Percentiles rank a stretch among this genome's conserved stretches.
phyloP scores from a whole-genome alignment of 148 eudicot genomes.

The Mesembryanthemum crystallinum region DNA sequence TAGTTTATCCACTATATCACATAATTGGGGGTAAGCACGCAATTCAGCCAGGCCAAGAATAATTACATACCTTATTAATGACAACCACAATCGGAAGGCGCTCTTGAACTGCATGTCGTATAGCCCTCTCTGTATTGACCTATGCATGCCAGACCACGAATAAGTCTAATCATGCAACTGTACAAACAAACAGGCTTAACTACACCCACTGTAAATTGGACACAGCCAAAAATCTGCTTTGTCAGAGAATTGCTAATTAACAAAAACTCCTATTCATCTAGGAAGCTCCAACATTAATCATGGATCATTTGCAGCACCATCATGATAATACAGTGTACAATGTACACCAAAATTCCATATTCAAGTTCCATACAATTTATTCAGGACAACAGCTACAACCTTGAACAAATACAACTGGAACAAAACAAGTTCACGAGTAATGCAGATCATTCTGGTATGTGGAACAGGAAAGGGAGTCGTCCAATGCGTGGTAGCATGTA shows the following conservation, averaged over 20 bases:
- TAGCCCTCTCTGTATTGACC: constrained; percentile 98
- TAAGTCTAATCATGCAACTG: background rate
- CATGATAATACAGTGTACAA: background rate
- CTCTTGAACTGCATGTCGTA: constrained; percentile 96
- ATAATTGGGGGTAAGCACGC: background rate
- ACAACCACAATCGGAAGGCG: constrained; percentile 91
- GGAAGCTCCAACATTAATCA: background rate
- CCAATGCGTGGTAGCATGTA: background rate
- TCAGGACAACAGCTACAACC: background rate
- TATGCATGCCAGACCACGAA: constrained; percentile 22
- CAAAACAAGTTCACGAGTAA: background rate
- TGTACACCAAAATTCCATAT: background rate
- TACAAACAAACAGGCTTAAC: background rate
- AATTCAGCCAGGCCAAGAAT: background rate
- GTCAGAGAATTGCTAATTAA: background rate
- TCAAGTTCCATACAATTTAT: background rate
- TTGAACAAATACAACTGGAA: background rate
- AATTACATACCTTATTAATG: constrained; percentile 70
- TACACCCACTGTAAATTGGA: background rate
- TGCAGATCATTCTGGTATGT: background rate
- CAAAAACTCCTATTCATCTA: background rate
- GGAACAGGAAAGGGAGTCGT: background rate
- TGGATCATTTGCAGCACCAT: background rate
- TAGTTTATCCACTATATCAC: background rate
- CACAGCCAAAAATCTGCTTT: background rate